Evolutionary conservation across 164 flowering plant genomes (phyloP).

Genomic region (Liquidambar formosana): DNA sequence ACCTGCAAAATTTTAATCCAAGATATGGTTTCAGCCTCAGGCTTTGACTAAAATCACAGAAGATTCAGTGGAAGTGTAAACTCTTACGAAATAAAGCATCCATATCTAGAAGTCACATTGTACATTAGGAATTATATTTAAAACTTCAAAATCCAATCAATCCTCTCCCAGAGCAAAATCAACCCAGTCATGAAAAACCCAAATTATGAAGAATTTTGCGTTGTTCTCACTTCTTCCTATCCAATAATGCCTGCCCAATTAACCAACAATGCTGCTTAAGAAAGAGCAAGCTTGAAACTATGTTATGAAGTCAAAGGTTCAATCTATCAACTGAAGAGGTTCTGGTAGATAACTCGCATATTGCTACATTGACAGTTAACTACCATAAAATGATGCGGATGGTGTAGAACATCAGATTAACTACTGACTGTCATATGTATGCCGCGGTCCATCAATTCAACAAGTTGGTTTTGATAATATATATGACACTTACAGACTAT

Average conservation of each 20-base stretch:
- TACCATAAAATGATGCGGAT: too few relatives aligned
- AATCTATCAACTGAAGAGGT: too few relatives aligned
- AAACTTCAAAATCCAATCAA: background rate
- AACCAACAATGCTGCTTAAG: background rate
- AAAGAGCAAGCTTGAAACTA: background rate
- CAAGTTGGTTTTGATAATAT: too few relatives aligned
- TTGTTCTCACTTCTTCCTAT: background rate
- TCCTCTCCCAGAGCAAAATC: background rate
- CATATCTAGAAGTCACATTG: background rate
- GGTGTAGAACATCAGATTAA: too few relatives aligned
- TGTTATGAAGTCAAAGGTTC: background rate
- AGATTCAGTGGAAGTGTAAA: background rate
- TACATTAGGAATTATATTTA: background rate
- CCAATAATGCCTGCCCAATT: background rate
- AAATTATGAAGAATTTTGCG: background rate
- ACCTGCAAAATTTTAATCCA: slow-evolving; percentile 43
- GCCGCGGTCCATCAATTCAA: too few relatives aligned
- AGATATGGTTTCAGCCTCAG: background rate
- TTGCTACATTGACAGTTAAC: too few relatives aligned
- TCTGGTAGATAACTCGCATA: too few relatives aligned
- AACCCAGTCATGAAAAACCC: background rate
- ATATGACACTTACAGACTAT: too few relatives aligned
- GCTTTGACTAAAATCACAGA: background rate
- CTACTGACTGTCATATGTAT: too few relatives aligned
- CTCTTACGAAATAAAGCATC: background rate